Conservation (phyloP, 805 yeast genomes). For the Spathaspora passalidarum region DNA sequence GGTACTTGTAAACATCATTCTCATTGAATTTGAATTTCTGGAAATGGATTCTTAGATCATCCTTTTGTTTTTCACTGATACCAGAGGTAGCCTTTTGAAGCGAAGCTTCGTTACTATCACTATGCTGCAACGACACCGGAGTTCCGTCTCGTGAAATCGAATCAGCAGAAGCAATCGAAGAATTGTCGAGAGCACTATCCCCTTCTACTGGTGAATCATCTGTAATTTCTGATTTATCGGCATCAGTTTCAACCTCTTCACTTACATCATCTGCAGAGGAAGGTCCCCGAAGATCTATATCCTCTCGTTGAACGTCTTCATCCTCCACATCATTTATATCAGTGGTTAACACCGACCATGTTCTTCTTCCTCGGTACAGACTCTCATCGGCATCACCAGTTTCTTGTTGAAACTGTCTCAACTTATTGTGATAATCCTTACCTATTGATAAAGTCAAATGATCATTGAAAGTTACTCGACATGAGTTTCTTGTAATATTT, state of each 20-base stretch:
- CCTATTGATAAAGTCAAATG: constrained; percentile 48
- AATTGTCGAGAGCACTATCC: constrained; percentile 5
- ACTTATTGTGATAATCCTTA: constrained; percentile 32
- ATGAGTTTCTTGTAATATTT: constrained; percentile 67
- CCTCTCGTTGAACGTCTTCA: constrained; percentile 35
- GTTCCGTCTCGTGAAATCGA: constrained; percentile 21
- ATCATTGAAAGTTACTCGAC: constrained; percentile 67
- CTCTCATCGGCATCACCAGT: constrained; percentile 14
- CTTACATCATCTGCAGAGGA: constrained; percentile 26
- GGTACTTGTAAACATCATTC: constrained; percentile 47
- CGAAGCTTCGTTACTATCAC: constrained; percentile 3
- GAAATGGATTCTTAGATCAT: constrained; percentile 33
- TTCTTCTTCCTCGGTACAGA: neutral
- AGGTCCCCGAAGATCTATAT: constrained; percentile 32
- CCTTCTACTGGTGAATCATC: constrained; percentile 16
- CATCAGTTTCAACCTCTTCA: constrained; percentile 17
- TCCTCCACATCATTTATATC: constrained; percentile 30
- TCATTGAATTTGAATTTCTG: constrained; percentile 37
- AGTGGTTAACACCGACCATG: constrained; percentile 20
- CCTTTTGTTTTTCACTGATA: constrained; percentile 36
- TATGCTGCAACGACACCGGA: constrained; percentile 13
- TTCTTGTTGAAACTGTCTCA: constrained; percentile 30
- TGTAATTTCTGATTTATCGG: constrained; percentile 7
- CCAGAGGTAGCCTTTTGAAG: neutral
- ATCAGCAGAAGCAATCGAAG: neutral